Evolutionary conservation across 768 basidiomycete genomes (phyloP).

Genomic region (Leccinum boreale): DNA sequence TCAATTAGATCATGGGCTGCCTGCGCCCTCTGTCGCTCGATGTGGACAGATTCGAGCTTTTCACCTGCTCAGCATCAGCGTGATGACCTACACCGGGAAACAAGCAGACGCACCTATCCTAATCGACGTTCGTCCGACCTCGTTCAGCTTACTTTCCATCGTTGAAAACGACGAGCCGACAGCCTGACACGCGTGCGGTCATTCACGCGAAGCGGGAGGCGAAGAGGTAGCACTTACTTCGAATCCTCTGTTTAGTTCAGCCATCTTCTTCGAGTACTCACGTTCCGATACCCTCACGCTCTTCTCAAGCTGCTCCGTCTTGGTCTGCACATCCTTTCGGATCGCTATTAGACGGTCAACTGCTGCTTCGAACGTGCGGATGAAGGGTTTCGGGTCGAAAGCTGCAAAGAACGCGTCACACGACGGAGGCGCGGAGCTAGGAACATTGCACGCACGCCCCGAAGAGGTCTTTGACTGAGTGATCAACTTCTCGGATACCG

Average conservation of each 20-base stretch:
- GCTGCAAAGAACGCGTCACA: constrained; percentile 44
- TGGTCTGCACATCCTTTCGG: constrained; percentile 84
- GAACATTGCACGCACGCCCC: constrained; percentile 60
- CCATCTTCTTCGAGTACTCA: constrained; percentile 92
- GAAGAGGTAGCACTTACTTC: constrained; percentile 55
- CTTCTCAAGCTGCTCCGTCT: constrained; percentile 91
- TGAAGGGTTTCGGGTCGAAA: constrained; percentile 93
- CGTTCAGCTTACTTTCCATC: constrained; percentile 89
- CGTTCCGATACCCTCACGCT: constrained; percentile 84
- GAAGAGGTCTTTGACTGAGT: constrained; percentile 77
- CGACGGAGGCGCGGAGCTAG: background rate
- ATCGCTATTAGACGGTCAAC: constrained; percentile 86
- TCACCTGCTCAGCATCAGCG: constrained; percentile 56
- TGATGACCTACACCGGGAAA: background rate
- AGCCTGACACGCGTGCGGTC: constrained; percentile 44
- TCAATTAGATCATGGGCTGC: constrained; percentile 92
- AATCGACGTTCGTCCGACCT: constrained; percentile 91
- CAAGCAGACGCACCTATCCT: constrained; percentile 63
- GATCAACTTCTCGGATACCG: constrained; percentile 86
- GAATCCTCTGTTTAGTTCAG: constrained; percentile 90
- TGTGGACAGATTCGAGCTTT: constrained; percentile 91
- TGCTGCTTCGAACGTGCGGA: constrained; percentile 86
- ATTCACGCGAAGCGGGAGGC: background rate
- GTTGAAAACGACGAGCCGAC: constrained; percentile 84
- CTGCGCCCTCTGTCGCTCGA: constrained; percentile 88